Base-by-base conservation (phyloP, 345 rosid genomes). In the Citrus inodora region DNA sequence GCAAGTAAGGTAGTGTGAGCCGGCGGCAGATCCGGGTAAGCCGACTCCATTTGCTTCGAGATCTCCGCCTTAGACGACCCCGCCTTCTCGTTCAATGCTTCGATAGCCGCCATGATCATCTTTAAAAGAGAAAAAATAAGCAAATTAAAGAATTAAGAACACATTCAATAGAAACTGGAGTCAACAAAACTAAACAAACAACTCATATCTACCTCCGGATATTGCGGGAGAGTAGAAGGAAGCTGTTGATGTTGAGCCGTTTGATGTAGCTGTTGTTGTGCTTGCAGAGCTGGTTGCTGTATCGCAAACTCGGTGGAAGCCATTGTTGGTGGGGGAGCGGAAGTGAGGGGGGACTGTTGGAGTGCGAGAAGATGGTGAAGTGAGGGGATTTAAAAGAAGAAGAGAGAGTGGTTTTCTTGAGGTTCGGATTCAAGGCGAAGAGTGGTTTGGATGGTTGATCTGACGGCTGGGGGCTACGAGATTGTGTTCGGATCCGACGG, bases 31-130 rank as follows among this genome's bases (percentile, higher is more conserved):
- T 85, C 80, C 7, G 81, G 53, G 82, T 88, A 80, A 4, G 82
- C 67, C 24, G 91, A 72, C 84, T 91, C 99, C 59, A 95, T 93
- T 78, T 92, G 84, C 76, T 76, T 83, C 16, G 87, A 77, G 70
- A 95, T 93, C 51, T 87, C 80, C 68, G 92, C 78, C 84, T 92
- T 91, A 83, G 79, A 91, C 48, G 89, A 85, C 11, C 98, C 97
- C 10, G 53, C 71, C 60, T 75, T 53, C 66, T 90, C 93, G 79
- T 85, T 67, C 67, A 86, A 62, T 0, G 89, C 88, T 76, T 92
- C 96, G 21, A 93, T 88, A 19, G 99, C 98, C 28, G 83, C 90
- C 86, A 91, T 82, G 55, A 95, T 91, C 95, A 93, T 79, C 98
- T 93, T 19, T 28, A 46, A 40, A 73, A 76, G 48, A 17, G 10